Evolutionary conservation across 2,329 filamentous ascomycete species (phyloP).

Genomic region (Parastagonospora avenae): DNA sequence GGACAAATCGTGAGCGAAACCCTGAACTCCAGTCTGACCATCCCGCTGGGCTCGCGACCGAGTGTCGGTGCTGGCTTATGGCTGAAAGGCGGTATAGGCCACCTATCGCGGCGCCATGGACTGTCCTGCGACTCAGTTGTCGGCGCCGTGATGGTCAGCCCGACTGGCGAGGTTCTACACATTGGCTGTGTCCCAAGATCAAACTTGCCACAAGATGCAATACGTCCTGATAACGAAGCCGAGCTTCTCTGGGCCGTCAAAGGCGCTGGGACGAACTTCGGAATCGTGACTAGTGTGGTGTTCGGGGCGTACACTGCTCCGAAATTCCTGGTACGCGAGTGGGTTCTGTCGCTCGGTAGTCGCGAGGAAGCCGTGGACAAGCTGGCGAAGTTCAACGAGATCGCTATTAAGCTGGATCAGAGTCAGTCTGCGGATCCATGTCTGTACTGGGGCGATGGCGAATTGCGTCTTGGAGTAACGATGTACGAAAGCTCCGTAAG

Average conservation of each 20-base stretch:
- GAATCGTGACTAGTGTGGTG: constrained; percentile 60
- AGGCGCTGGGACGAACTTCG: constrained; percentile 65
- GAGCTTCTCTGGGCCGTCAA: constrained; percentile 63
- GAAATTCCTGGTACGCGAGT: constrained; percentile 43
- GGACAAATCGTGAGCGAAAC: constrained; percentile 59
- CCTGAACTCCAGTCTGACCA: constrained; percentile 56
- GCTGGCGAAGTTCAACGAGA: constrained; percentile 50
- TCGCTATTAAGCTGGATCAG: constrained; percentile 48
- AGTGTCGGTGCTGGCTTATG: constrained; percentile 68
- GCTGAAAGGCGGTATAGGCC: constrained; percentile 69
- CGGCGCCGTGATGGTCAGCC: constrained; percentile 64
- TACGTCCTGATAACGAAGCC: constrained; percentile 54
- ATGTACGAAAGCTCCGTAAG: constrained; percentile 50
- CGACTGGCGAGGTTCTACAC: constrained; percentile 54
- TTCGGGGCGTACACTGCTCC: constrained; percentile 56
- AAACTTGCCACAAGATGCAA: constrained; percentile 49
- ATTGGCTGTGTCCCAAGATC: constrained; percentile 59
- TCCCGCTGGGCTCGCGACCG: constrained; percentile 65
- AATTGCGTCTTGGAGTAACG: constrained; percentile 60
- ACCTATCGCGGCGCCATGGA: constrained; percentile 60
- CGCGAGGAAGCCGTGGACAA: constrained; percentile 38
- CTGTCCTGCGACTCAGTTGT: constrained; percentile 65
- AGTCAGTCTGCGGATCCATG: constrained; percentile 61
- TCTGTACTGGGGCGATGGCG: constrained; percentile 56
- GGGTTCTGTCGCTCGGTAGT: constrained; percentile 32